A percentile compares a stretch with the other conserved stretches of the same genome.
Evolutionary conservation across 1,284 basidiomycete genomes (phyloP).

Genomic region (Somion occarium): DNA sequence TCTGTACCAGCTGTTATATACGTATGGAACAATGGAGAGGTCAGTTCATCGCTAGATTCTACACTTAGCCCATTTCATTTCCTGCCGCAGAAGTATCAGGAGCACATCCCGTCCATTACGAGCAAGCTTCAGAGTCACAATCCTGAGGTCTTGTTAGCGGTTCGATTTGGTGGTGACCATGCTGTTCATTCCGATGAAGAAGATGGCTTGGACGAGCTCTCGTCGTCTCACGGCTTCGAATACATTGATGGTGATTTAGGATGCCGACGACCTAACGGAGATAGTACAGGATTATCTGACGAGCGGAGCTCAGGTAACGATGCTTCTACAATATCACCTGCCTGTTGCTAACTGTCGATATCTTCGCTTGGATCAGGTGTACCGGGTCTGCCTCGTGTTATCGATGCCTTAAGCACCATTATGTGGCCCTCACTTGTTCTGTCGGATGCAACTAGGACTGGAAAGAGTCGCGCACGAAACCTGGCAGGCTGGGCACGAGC

Average conservation of each 20-base stretch:
- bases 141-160: constrained; percentile 68
- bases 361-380: constrained; percentile 40
- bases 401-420: constrained; percentile 76
- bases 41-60: too few relatives aligned
- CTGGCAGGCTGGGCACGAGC: constrained; percentile 32
- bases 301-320: constrained; percentile 23
- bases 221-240: constrained; percentile 68
- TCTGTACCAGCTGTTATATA: constrained; percentile 68
- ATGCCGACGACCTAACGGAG: constrained; percentile 18
- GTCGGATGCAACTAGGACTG: constrained; percentile 23
- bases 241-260: constrained; percentile 47
- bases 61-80: too few relatives aligned
- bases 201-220: constrained; percentile 54
- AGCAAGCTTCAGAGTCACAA: constrained; percentile 42
- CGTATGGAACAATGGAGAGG: constrained; percentile 64
- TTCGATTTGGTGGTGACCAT: constrained; percentile 37
- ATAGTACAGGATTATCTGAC: constrained; percentile 19
- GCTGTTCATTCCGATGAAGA: constrained; percentile 31
- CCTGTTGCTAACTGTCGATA: too few relatives aligned
- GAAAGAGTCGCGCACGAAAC: constrained; percentile 28
- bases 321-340: background rate
- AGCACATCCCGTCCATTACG: constrained; percentile 47
- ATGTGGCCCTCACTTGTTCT: constrained; percentile 79
- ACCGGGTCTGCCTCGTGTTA: constrained; percentile 58
- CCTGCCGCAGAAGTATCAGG: constrained; percentile 44